phyloP scores from a whole-genome alignment of 2,329 filamentous ascomycete genomes.

The Fusarium gaditjirri region DNA sequence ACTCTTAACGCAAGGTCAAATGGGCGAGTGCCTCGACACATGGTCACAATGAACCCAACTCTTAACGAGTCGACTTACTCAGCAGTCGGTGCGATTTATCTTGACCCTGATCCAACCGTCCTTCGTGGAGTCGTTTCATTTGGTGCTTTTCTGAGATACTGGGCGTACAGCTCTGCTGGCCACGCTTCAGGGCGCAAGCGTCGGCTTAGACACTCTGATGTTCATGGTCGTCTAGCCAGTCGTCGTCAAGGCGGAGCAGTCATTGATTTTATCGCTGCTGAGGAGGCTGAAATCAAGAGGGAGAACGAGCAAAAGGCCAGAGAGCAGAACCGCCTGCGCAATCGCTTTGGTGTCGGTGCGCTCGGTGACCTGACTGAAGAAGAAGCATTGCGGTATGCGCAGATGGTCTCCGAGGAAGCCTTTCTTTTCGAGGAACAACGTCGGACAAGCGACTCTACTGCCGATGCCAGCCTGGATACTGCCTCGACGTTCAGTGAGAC shows the following conservation, averaged over 20 bases:
- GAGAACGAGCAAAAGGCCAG: conserved; percentile 75
- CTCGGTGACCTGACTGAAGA: conserved; percentile 74
- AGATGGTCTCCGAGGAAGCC: conserved; percentile 73
- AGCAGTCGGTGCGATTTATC: conserved; percentile 82
- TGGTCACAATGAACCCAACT: conserved; percentile 64
- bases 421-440: conserved; percentile 67
- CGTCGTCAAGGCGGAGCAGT: conserved; percentile 74
- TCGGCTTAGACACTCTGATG: conserved; percentile 74
- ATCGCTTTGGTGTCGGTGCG: conserved; percentile 82
- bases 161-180: conserved; percentile 89
- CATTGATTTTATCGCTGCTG: conserved; percentile 85
- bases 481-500: conserved; percentile 56
- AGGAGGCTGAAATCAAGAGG: conserved; percentile 80
- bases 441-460: conserved; percentile 63
- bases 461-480: conserved; percentile 57
- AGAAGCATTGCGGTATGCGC: conserved; percentile 71
- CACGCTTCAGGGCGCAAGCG: conserved; percentile 82
- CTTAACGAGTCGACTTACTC: conserved; percentile 79
- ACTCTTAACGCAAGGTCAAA: conserved; percentile 89
- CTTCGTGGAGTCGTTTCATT: conserved; percentile 89
- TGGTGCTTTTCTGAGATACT: conserved; percentile 88
- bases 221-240: conserved; percentile 61
- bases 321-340: conserved; percentile 76
- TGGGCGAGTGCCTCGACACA: conserved; percentile 81
- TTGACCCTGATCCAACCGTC: conserved; percentile 88